Evolutionary conservation across 2,329 filamentous ascomycete genomes (phyloP).

Genomic region (Alternaria consortialis): DNA sequence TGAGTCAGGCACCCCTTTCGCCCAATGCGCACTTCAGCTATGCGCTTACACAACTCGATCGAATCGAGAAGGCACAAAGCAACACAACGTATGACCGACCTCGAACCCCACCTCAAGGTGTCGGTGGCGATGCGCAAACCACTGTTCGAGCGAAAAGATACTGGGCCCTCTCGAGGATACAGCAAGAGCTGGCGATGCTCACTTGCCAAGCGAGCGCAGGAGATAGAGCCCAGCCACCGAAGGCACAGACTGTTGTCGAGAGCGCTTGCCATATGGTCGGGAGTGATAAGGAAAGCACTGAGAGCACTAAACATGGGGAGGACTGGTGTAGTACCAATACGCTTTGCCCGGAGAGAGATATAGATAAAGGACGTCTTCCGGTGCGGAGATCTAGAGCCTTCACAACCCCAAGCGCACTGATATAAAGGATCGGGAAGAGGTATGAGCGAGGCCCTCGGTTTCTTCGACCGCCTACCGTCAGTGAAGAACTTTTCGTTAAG

Average conservation of each 20-base stretch:
- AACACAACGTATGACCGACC: neutral
- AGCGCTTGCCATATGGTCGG: neutral
- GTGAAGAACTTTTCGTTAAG: neutral
- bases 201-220: neutral
- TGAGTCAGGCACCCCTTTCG: slow-evolving; percentile 1
- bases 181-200: neutral
- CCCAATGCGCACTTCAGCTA: slow-evolving; percentile 1
- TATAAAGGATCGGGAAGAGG: neutral
- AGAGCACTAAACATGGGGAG: neutral
- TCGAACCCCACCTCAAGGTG: neutral
- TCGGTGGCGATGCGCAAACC: neutral
- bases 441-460: neutral
- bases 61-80: neutral
- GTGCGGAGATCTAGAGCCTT: neutral
- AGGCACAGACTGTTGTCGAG: neutral
- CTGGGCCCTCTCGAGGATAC: neutral
- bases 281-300: neutral
- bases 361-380: neutral
- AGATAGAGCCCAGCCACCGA: neutral
- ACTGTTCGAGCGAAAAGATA: neutral
- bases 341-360: neutral
- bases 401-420: neutral
- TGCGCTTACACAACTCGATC: neutral
- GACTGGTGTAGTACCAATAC: neutral
- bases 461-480: neutral